Evolutionary conservation across 2,329 filamentous ascomycete genomes (phyloP).

Genomic region (Uncinocarpus reesii): DNA sequence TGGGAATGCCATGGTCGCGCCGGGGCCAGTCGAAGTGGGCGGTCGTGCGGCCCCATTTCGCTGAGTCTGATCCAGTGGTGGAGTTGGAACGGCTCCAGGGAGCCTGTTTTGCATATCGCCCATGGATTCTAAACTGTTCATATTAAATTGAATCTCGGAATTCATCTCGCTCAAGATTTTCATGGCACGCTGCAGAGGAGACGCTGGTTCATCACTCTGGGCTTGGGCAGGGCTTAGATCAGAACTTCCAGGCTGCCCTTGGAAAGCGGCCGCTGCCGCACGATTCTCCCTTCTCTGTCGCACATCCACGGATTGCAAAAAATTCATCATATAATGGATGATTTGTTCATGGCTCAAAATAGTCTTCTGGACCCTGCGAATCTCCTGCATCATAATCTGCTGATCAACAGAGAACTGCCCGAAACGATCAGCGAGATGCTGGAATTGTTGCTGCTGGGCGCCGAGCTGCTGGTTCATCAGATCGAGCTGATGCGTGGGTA

Average conservation of each 20-base stretch:
- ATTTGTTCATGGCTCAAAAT: conserved; percentile 62
- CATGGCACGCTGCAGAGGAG: conserved; percentile 57
- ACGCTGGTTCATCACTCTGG: conserved; percentile 54
- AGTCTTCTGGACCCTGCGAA: conserved; percentile 57
- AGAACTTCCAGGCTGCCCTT: conserved; percentile 33
- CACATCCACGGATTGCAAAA: conserved; percentile 54
- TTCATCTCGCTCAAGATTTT: conserved; percentile 57
- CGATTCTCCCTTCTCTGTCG: conserved; percentile 54
- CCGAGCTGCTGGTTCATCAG: conserved; percentile 78
- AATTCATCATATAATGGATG: conserved; percentile 61
- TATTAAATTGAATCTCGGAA: conserved; percentile 54
- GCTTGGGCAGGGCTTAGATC: conserved; percentile 39
- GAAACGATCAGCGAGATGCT: conserved; percentile 74
- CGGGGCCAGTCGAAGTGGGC: conserved; percentile 39
- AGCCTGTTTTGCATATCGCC: conserved; percentile 48
- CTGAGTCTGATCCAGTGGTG: conserved; percentile 43
- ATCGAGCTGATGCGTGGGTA: conserved; percentile 77
- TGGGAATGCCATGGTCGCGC: conserved; percentile 41
- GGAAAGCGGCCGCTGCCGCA: conserved; percentile 26
- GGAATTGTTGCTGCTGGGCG: conserved; percentile 85
- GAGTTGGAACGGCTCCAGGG: conserved; percentile 47
- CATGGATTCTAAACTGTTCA: conserved; percentile 55
- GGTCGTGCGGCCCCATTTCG: conserved; percentile 29
- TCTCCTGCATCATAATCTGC: conserved; percentile 53
- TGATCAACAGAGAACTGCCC: conserved; percentile 62